These are phyloP conservation scores for Scheffersomyces cryptocercus DNA, from an alignment of 1,139 yeast genomes.

Conservation along the genomic window DNA sequence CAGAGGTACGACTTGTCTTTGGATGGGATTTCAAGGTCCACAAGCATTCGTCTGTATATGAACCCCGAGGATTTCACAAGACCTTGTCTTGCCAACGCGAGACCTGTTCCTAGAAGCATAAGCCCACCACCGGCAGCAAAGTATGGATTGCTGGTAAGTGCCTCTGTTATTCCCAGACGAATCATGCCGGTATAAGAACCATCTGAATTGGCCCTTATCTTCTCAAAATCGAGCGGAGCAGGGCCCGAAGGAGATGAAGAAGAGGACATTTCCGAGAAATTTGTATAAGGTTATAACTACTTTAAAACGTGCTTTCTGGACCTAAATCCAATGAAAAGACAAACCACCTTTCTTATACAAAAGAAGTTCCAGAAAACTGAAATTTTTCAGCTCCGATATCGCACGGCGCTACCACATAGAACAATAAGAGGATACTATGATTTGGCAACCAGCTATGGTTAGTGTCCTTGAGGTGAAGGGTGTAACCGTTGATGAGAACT, in stretches of 20 bases:
- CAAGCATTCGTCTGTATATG: slow-evolving; percentile 78
- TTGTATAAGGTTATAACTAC: too few species aligned
- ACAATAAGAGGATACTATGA: too few species aligned
- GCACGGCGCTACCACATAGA: too few species aligned
- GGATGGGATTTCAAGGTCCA: slow-evolving; percentile 90
- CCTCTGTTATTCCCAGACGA: slow-evolving; percentile 47
- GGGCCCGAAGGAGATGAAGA: not conserved
- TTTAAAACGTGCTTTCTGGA: too few species aligned
- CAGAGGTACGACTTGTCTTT: slow-evolving; percentile 92
- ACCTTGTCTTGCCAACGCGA: slow-evolving; percentile 78
- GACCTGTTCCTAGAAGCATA: slow-evolving; percentile 86
- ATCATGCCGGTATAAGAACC: slow-evolving; percentile 39
- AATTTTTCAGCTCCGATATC: too few species aligned
- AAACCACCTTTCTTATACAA: too few species aligned
- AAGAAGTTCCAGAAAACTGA: too few species aligned
- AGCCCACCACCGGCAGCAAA: slow-evolving; percentile 98
- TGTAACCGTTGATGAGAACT: too few species aligned
- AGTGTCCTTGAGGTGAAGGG: too few species aligned
- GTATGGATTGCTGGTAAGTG: slow-evolving; percentile 74
- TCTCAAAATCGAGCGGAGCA: slow-evolving; percentile 33
- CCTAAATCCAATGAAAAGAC: too few species aligned
- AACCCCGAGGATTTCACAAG: slow-evolving; percentile 63
- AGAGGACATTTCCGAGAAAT: not conserved
- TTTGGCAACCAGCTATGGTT: too few species aligned
- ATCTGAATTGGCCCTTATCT: slow-evolving; percentile 37